Conservation (phyloP, 2,329 filamentous ascomycete genomes). For the Cladosporium sp. region DNA sequence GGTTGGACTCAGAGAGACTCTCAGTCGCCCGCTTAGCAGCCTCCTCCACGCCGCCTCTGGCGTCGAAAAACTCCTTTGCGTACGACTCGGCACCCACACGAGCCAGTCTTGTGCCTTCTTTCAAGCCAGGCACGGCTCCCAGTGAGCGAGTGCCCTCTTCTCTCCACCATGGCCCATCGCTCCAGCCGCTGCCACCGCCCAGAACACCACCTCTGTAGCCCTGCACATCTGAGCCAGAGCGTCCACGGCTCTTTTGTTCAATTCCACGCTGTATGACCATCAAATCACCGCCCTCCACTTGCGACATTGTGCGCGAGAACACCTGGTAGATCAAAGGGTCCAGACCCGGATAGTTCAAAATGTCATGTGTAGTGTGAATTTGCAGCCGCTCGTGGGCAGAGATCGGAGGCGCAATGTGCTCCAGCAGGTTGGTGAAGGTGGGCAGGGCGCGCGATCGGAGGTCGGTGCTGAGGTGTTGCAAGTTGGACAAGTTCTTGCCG, state of each 20-base stretch:
- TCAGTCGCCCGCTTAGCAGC: slow-evolving; percentile 80
- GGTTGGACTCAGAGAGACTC: slow-evolving; percentile 78
- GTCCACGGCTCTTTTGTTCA: slow-evolving; percentile 67
- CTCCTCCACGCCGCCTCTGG: slow-evolving; percentile 75
- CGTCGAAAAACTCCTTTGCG: slow-evolving; percentile 78
- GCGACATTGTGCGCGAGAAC: slow-evolving; percentile 96
- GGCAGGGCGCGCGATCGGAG: slow-evolving; percentile 83
- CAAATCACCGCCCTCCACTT: slow-evolving; percentile 94
- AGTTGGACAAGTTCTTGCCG: slow-evolving; percentile 29
- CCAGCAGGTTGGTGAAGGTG: slow-evolving; percentile 91
- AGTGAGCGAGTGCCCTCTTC: slow-evolving; percentile 68
- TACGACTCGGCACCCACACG: slow-evolving; percentile 88
- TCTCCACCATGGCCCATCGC: slow-evolving; percentile 96
- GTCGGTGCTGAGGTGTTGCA: slow-evolving; percentile 51
- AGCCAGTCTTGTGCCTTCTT: slow-evolving; percentile 88
- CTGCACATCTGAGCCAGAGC: slow-evolving; percentile 61
- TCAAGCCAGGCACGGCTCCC: slow-evolving; percentile 74
- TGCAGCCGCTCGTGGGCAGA: slow-evolving; percentile 94
- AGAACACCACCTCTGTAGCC: slow-evolving; percentile 53
- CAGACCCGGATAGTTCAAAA: slow-evolving; percentile 90
- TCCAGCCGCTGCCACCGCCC: slow-evolving; percentile 68
- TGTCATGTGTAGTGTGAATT: slow-evolving; percentile 96
- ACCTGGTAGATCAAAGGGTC: slow-evolving; percentile 89
- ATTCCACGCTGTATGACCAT: slow-evolving; percentile 92
- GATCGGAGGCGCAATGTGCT: slow-evolving; percentile 94